Conservation (phyloP, 176 grass and related monocot genomes). For the barley (Hordeum vulgare) region MorexV3_pseudomolecules_assembly NC_058520.1:202440050-202440549, state of each 20-base stretch:
- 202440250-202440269: slow-evolving; percentile 44
- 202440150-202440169: neutral
- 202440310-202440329: neutral
- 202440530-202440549: slow-evolving; percentile 14
- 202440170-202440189: neutral
- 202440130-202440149: slow-evolving; percentile 3
- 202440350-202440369: slow-evolving; percentile 30
- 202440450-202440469: neutral
- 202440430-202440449: slow-evolving; percentile 33
- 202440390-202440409: neutral
- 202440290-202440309: slow-evolving; percentile 1
- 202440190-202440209: slow-evolving; percentile 8
- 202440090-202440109: fast-evolving
- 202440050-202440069: slow-evolving; percentile 27
- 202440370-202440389: neutral
- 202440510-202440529: neutral
- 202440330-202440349: fast-evolving
- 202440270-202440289: slow-evolving; percentile 21
- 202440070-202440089: slow-evolving; percentile 25
- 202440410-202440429: slow-evolving; percentile 9
- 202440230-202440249: slow-evolving; percentile 17
- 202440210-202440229: neutral
- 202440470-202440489: slow-evolving; percentile 13
- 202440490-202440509: slow-evolving; percentile 14
- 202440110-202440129: neutral